Base-by-base conservation (phyloP, 2,329 filamentous ascomycete species). In the Colletotrichum abscissum region DNA sequence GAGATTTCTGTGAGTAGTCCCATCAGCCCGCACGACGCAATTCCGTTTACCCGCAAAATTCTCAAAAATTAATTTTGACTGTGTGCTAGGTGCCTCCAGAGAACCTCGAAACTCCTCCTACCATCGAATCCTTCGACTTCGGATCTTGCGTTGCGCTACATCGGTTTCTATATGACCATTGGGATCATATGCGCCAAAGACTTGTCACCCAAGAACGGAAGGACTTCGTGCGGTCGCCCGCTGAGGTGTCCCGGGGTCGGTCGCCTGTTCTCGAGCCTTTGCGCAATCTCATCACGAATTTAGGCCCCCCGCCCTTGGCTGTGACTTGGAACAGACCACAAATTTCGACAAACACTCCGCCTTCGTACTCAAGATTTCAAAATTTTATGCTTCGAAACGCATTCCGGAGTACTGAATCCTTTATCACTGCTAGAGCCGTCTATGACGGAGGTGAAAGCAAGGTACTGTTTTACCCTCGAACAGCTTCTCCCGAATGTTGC, bases 371-470 rank as follows among this genome's bases (percentile, higher is more conserved):
- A 2, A 86, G 91, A 28, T 93, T 93, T 76, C 92, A 93, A 76
- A 90, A 93, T 75, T 93, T 93, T 77, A 93, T 93, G 92, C 86
- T 93, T 58, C 88, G 89, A 22, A 92, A 93, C 78, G 91, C 91
- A 2, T 91, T 92, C 75, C 87, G 89, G 49, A 90, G 89, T 76
- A 90, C 88, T 0, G 92, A 93, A 76, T 92, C 90, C 3, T 90
- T 92, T 72, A 81, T 92, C 26, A 91, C 90, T 2, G 89, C 89
- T 28, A 86, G 91, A 26, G 91, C 91, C 30, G 89, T 93, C 14
- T 93, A 93, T 77, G 92, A 93, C 78, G 92, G 92, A 42, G 92
- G 92, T 24, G 91, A 93, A 81, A 93, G 90, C 82, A 93, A 92
- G 82, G 89, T 89, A 77, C 5, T 22, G 8, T 16, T 8, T 28